Percentiles rank a stretch among this genome's conserved stretches.
Evolutionary conservation across 805 yeast genomes (phyloP).

Genomic region (Metschnikowia kofuensis): DNA sequence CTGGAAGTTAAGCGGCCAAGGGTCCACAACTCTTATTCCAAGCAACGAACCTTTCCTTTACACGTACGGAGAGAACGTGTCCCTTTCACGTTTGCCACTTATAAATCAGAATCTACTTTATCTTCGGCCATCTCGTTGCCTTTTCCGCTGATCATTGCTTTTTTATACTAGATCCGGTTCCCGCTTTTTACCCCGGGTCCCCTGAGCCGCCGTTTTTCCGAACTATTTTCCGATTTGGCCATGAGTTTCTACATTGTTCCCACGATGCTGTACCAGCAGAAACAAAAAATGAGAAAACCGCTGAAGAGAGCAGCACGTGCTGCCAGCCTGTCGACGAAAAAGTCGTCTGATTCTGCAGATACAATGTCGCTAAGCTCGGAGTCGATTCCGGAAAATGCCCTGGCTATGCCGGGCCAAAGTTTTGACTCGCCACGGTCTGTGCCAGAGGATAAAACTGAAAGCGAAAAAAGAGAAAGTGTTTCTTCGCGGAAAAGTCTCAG

Average conservation of each 20-base stretch:
- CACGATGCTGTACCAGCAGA: constrained; percentile 39
- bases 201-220: too few relatives aligned
- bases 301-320: background rate
- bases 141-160: too few relatives aligned
- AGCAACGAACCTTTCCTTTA: too few relatives aligned
- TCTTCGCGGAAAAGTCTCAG: background rate
- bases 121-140: too few relatives aligned
- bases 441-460: background rate
- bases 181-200: too few relatives aligned
- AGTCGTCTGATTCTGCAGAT: background rate
- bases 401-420: background rate
- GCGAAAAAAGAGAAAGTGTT: background rate
- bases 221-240: background rate
- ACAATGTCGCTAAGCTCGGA: background rate
- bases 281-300: constrained; percentile 30
- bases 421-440: background rate
- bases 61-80: too few relatives aligned
- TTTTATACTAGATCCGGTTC: too few relatives aligned
- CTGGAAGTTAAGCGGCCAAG: too few relatives aligned
- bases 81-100: too few relatives aligned
- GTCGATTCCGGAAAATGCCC: background rate
- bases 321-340: background rate
- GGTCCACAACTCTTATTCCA: too few relatives aligned
- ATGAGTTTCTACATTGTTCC: constrained; percentile 43
- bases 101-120: too few relatives aligned